Evolutionary conservation across 2,329 filamentous ascomycete genomes (phyloP).

Genomic region (Exophiala mesophila): DNA sequence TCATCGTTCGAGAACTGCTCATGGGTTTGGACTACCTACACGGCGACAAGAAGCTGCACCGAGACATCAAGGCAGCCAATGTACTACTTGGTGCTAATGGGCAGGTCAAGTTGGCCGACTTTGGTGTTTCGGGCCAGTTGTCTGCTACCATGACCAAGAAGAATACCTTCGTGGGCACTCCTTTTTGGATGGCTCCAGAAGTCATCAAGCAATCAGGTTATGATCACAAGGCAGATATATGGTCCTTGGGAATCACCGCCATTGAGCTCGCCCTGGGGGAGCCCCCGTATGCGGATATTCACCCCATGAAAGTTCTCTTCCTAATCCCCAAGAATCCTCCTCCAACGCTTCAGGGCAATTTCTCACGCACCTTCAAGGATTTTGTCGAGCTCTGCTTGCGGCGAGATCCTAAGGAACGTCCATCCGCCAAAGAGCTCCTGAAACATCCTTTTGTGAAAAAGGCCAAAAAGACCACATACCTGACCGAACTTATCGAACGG

Average conservation of each 20-base stretch:
- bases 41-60: conserved; percentile 89
- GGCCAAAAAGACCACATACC: conserved; percentile 92
- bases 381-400: conserved; percentile 79
- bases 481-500: conserved; percentile 92
- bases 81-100: conserved; percentile 83
- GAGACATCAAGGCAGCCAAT: conserved; percentile 97
- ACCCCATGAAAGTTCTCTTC: conserved; percentile 97
- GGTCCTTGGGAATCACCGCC: conserved; percentile 92
- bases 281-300: conserved; percentile 91
- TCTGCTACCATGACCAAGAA: conserved; percentile 99
- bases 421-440: conserved; percentile 78
- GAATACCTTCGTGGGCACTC: conserved; percentile 96
- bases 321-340: conserved; percentile 92
- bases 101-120: conserved; percentile 95
- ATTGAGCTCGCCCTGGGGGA: conserved; percentile 88
- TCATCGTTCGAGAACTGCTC: conserved; percentile 85
- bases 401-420: conserved; percentile 82
- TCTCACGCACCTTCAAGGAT: conserved; percentile 77
- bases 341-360: conserved; percentile 73
- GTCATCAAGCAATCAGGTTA: conserved; percentile 98
- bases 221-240: conserved; percentile 96
- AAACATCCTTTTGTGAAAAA: conserved; percentile 85
- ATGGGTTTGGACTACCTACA: conserved; percentile 90
- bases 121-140: conserved; percentile 92
- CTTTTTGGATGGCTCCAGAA: conserved; percentile 99